Evolutionary conservation across 441 rosid species (phyloP).

Genomic region (Macaranga tanarius): DNA sequence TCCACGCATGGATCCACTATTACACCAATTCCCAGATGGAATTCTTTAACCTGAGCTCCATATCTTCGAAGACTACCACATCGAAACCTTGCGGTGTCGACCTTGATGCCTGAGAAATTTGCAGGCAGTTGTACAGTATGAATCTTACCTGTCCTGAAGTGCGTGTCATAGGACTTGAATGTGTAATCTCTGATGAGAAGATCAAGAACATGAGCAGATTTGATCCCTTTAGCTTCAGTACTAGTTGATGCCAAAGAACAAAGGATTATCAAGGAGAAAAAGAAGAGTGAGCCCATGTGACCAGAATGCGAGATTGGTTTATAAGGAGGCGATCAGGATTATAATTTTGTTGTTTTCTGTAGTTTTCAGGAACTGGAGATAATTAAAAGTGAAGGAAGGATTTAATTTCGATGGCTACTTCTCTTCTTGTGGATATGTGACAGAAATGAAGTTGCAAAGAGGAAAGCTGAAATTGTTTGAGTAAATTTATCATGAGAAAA

Average conservation of each 20-base stretch:
- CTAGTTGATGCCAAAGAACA: slow-evolving; percentile 35
- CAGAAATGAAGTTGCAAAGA: slow-evolving; percentile 33
- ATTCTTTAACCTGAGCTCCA: slow-evolving; percentile 71
- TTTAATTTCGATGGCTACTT: slow-evolving; percentile 15
- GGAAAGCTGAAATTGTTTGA: slow-evolving; percentile 29
- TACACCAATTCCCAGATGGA: slow-evolving; percentile 61
- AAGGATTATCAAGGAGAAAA: slow-evolving; percentile 36
- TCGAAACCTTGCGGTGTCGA: slow-evolving; percentile 59
- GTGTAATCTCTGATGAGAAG: slow-evolving; percentile 73
- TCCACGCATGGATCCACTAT: slow-evolving; percentile 70
- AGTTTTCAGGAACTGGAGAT: not conserved
- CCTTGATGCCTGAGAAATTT: slow-evolving; percentile 69
- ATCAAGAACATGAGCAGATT: slow-evolving; percentile 59
- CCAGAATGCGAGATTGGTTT: slow-evolving; percentile 14
- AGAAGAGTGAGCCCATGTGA: slow-evolving; percentile 54
- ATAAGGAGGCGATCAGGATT: slow-evolving; percentile 13
- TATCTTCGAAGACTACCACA: slow-evolving; percentile 82
- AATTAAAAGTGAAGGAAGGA: slow-evolving; percentile 7
- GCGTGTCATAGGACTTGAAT: slow-evolving; percentile 48
- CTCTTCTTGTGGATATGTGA: slow-evolving; percentile 25
- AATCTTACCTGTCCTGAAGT: slow-evolving; percentile 53
- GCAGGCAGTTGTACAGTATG: slow-evolving; percentile 59
- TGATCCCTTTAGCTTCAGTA: slow-evolving; percentile 43
- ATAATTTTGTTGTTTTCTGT: not conserved
- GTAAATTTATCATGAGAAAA: slow-evolving; percentile 24